Evolutionary conservation across 306 rosid species (phyloP), one percentile per base, ranked within the genome.

Genomic region (Ammopiptanthus mongolicus): DNA sequence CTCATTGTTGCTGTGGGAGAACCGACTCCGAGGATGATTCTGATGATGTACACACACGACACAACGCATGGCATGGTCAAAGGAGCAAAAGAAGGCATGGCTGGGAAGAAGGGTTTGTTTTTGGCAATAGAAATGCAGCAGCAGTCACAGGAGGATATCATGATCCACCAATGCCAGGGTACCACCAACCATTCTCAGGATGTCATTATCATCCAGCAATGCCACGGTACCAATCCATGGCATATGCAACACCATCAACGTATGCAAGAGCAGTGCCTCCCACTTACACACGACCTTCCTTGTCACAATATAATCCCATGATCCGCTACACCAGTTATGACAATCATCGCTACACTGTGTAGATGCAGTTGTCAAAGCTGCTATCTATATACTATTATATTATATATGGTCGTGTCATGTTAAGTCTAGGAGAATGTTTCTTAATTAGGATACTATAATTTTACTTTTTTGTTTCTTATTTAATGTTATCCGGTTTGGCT

Each of bases 281-380:
- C 21, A 62, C 65, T 7, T 37, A 31, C 0, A 19, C 22, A 46
- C 59, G 4, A 6, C 14, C 3, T 11, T 34, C 53, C 8, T 61
- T 44, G 14, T 8, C 65, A 6, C 22, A 17, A 6, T 15, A 5
- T 28, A 71, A 66, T 57, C 83, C 80, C 28, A 72, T 84, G 74
- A 2, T 59, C 18, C 79, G 42, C 34, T 80, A 71, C 74, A 71
- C 14, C 15, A 80, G 21, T 33, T 76, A 76, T 76, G 79, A 80
- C 61, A 84, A 80, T 55, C 72, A 66, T 36, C 53, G 51, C 19
- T 25, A 23, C 7, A 10, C 28, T 13, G 63, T 21, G 12, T 28
- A 46, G 28, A 14, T 61, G 37, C 6, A 47, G 8, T 46, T n/a
- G 42, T 14, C 59, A 28, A 41, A 17, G n/a, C 17, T 9, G 18